These are phyloP conservation scores for Macrotyloma uniflorum DNA, from an alignment of 306 rosid genomes.

Conservation along the genomic window DNA sequence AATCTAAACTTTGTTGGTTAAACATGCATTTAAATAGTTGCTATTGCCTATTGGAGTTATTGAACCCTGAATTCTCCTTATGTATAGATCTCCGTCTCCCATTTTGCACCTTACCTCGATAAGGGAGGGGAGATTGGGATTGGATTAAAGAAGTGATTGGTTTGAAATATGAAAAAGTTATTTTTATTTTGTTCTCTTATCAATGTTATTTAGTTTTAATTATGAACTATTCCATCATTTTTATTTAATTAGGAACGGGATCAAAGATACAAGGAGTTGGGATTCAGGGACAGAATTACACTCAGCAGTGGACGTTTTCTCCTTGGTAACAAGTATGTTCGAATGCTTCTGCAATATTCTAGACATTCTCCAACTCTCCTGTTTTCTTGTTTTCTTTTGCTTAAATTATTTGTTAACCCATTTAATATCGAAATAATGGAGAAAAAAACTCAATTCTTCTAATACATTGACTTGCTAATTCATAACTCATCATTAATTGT, in stretches of 20 bases:
- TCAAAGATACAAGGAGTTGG: conserved; percentile 97
- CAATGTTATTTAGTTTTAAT: neutral
- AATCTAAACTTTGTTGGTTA: conserved; percentile 31
- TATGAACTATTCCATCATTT: conserved; percentile 29
- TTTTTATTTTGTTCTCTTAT: neutral
- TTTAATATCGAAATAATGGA: conserved; percentile 5
- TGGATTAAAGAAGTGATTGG: conserved; percentile 18
- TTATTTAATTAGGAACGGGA: conserved; percentile 77
- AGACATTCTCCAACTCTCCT: conserved; percentile 4
- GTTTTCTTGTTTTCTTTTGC: conserved; percentile 27
- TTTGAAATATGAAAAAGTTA: conserved; percentile 22
- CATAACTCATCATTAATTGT: neutral
- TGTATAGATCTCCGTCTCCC: conserved; percentile 12
- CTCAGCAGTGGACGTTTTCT: conserved; percentile 99
- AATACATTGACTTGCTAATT: neutral
- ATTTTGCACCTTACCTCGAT: conserved; percentile 10
- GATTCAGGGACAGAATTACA: conserved; percentile 96
- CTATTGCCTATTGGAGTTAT: conserved; percentile 6
- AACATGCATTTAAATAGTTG: conserved; percentile 13
- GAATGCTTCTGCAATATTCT: conserved; percentile 50
- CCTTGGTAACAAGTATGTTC: conserved; percentile 92
- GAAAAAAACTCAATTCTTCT: neutral
- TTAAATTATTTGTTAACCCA: conserved; percentile 13
- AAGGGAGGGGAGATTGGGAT: neutral
- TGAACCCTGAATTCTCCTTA: conserved; percentile 4